Conservation (phyloP, 495 filamentous ascomycete species). For the Clavariopsis aquatica region DNA sequence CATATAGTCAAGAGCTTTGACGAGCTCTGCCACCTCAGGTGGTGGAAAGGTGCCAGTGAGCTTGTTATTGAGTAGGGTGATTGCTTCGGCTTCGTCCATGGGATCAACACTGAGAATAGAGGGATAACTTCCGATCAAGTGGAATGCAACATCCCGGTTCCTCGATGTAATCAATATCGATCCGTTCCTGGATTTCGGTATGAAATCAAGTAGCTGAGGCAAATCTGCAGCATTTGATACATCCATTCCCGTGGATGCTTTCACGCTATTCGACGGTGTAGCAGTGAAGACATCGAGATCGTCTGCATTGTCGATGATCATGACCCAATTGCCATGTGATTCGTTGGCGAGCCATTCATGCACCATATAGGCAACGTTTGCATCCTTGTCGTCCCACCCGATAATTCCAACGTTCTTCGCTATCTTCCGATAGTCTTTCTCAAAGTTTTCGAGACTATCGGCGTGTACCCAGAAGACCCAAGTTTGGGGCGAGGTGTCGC, state of each 20-base stretch:
- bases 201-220: conserved; percentile 3
- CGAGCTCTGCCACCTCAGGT: conserved; percentile 17
- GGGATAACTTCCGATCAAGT: conserved; percentile 40
- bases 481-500: conserved; percentile 14
- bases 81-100: conserved; percentile 43
- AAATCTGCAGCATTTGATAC: background rate
- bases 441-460: conserved; percentile 16
- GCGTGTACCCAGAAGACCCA: conserved; percentile 35
- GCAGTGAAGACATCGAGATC: conserved; percentile 13
- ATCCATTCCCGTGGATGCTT: background rate
- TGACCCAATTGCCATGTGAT: conserved; percentile 18
- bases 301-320: conserved; percentile 29
- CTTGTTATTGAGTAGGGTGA: conserved; percentile 48
- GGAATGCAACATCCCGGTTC: conserved; percentile 31
- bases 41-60: conserved; percentile 29
- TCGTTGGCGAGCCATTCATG: conserved; percentile 21
- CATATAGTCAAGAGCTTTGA: conserved; percentile 33
- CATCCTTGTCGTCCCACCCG: conserved; percentile 17
- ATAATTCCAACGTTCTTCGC: conserved; percentile 10
- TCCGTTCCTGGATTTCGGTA: conserved; percentile 25
- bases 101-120: conserved; percentile 49
- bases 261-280: background rate
- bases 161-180: conserved; percentile 30
- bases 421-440: conserved; percentile 19
- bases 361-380: conserved; percentile 19